Percentiles rank a stretch among this genome's conserved stretches.
Evolutionary conservation across 768 basidiomycete species (phyloP).

Genomic region (Phaeotremella skinneri): DNA sequence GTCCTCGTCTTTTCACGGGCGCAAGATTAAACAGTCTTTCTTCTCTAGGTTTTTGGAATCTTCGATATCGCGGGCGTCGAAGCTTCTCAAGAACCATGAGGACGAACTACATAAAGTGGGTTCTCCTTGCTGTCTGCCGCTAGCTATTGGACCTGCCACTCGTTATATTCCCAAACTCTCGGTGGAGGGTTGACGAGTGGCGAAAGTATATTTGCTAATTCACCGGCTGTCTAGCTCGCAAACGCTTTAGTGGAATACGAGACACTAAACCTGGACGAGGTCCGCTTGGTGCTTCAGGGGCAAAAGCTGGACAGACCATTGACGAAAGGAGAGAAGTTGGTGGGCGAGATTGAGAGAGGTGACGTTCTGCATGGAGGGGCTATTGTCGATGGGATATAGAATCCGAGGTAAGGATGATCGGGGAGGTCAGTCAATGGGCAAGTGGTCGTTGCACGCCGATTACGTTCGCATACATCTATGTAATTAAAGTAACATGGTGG

Average conservation of each 20-base stretch:
- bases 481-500: too few relatives aligned
- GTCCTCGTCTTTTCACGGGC: background rate
- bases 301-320: constrained; percentile 55
- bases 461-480: too few relatives aligned
- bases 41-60: constrained; percentile 65
- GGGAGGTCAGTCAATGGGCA: too few relatives aligned
- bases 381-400: constrained; percentile 42
- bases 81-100: constrained; percentile 64
- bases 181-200: too few relatives aligned
- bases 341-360: constrained; percentile 27
- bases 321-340: constrained; percentile 30
- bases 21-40: constrained; percentile 25
- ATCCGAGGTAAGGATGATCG: background rate
- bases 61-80: constrained; percentile 65
- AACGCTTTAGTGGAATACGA: constrained; percentile 91
- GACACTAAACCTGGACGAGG: constrained; percentile 82
- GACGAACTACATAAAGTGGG: constrained; percentile 66
- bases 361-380: constrained; percentile 22
- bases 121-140: constrained; percentile 5
- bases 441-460: too few relatives aligned
- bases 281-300: constrained; percentile 77
- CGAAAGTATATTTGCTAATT: too few relatives aligned
- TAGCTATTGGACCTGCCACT: too few relatives aligned
- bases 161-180: too few relatives aligned
- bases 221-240: constrained; percentile 63